Percentiles rank a stretch among this genome's conserved stretches.
Conservation (phyloP, 768 basidiomycete species). For the Tylopilus sp. region DNA sequence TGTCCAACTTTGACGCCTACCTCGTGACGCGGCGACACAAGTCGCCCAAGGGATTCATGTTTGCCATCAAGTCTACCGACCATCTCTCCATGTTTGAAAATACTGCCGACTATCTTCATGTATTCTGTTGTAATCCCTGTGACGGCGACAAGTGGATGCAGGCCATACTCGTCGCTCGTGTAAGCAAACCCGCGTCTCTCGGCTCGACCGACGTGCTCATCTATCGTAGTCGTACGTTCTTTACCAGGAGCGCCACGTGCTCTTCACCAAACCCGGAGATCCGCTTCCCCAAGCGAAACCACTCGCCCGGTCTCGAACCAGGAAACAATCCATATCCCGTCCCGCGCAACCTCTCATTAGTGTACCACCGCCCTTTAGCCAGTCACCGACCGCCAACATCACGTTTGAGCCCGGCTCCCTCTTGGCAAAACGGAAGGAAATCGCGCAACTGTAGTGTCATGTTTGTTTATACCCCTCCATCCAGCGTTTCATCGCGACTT, state of each 20-base stretch:
- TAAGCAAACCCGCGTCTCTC: slow-evolving; percentile 35
- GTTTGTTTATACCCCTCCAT: not conserved
- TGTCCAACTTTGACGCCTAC: slow-evolving; percentile 90
- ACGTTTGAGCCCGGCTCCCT: slow-evolving; percentile 78
- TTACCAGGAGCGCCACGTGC: slow-evolving; percentile 70
- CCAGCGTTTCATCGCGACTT: slow-evolving; percentile 3
- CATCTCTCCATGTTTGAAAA: slow-evolving; percentile 85
- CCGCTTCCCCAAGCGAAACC: slow-evolving; percentile 27
- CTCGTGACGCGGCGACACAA: slow-evolving; percentile 71
- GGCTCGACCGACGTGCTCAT: slow-evolving; percentile 6
- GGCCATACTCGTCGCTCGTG: slow-evolving; percentile 76
- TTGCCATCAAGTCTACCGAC: slow-evolving; percentile 87
- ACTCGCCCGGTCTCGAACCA: slow-evolving; percentile 37
- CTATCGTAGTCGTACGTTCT: slow-evolving; percentile 71
- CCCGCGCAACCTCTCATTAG: slow-evolving; percentile 47
- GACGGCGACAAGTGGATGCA: slow-evolving; percentile 80
- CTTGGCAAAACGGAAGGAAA: slow-evolving; percentile 51
- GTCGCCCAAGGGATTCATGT: slow-evolving; percentile 80
- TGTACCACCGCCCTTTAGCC: slow-evolving; percentile 41
- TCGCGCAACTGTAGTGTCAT: slow-evolving; percentile 3
- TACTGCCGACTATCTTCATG: slow-evolving; percentile 81
- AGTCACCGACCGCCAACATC: slow-evolving; percentile 33
- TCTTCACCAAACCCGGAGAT: slow-evolving; percentile 35
- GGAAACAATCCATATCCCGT: slow-evolving; percentile 36
- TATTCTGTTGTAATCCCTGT: slow-evolving; percentile 72